Evolutionary conservation across 2,329 filamentous ascomycete species (phyloP).

Genomic region (Fusarium bactridioides): DNA sequence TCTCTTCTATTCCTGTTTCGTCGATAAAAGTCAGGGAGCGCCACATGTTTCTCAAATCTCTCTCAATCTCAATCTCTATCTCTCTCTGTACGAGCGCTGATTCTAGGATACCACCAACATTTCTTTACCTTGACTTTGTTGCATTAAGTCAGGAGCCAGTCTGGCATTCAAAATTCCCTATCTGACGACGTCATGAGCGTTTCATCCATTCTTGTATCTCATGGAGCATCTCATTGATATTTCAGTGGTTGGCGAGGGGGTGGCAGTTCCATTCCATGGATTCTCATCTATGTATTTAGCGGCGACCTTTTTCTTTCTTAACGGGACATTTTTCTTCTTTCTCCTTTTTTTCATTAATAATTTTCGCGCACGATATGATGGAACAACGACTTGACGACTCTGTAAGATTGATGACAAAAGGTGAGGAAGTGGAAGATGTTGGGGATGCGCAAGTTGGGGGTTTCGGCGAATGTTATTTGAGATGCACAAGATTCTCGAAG

Average conservation of each 20-base stretch:
- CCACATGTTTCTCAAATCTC: constrained; percentile 32
- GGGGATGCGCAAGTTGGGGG: not conserved
- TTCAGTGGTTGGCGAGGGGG: constrained; percentile 34
- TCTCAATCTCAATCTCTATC: constrained; percentile 36
- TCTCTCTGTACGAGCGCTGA: constrained; percentile 39
- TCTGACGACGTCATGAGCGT: constrained; percentile 41
- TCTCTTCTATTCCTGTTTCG: constrained; percentile 41
- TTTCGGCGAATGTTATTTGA: not conserved
- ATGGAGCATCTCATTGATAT: constrained; percentile 39
- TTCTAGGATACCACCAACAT: constrained; percentile 43
- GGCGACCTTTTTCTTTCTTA: constrained; percentile 35
- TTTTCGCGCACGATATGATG: constrained; percentile 27
- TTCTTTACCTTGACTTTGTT: constrained; percentile 32
- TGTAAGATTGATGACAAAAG: constrained; percentile 29
- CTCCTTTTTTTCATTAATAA: constrained; percentile 29
- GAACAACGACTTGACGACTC: constrained; percentile 16
- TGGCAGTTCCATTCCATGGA: constrained; percentile 37
- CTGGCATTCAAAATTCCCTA: constrained; percentile 38
- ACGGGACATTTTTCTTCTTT: constrained; percentile 29
- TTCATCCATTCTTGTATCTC: constrained; percentile 35
- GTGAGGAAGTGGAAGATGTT: not conserved
- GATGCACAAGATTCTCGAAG: not conserved
- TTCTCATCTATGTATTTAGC: constrained; percentile 40
- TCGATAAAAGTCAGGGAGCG: constrained; percentile 41
- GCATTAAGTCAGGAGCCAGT: constrained; percentile 36